These are phyloP conservation scores for Rhizopogon vesiculosus DNA, from an alignment of 768 basidiomycete species.

Conservation along the genomic window DNA sequence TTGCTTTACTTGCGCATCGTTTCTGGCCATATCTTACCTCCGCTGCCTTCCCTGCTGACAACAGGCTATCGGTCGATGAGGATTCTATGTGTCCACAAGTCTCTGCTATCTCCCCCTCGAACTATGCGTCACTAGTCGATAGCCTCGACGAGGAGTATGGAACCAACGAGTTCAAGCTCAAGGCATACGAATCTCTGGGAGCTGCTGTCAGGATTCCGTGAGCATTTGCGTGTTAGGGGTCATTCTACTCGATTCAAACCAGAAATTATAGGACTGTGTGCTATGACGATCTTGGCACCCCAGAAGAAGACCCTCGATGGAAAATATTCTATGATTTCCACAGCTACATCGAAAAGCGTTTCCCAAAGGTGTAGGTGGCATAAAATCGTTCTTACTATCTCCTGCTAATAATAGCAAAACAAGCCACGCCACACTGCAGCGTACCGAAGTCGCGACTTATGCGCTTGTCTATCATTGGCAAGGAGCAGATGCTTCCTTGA, in stretches of 20 bases:
- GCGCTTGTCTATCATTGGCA: conserved; percentile 60
- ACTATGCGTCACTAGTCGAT: conserved; percentile 13
- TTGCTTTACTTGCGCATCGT: conserved; percentile 3
- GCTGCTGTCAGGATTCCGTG: conserved; percentile 33
- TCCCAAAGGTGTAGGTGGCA: conserved; percentile 50
- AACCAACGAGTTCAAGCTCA: conserved; percentile 21
- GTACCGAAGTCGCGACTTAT: conserved; percentile 56
- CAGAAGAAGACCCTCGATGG: conserved; percentile 45
- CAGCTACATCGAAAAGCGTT: conserved; percentile 35
- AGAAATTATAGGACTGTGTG: conserved; percentile 42
- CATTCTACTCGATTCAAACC: neutral
- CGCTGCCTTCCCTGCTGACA: neutral
- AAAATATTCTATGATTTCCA: conserved; percentile 21
- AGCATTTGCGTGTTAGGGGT: neutral
- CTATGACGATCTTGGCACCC: conserved; percentile 43
- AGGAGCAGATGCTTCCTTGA: conserved; percentile 42
- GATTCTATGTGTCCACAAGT: conserved; percentile 23
- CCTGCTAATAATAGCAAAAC: neutral
- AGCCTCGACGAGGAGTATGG: conserved; percentile 21
- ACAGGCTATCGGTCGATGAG: neutral
- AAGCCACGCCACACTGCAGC: conserved; percentile 43
- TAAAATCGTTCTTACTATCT: neutral
- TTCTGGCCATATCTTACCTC: conserved; percentile 2
- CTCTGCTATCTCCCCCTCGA: conserved; percentile 8
- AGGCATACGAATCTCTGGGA: conserved; percentile 27